Evolutionary conservation across 2,329 filamentous ascomycete genomes (phyloP).

Genomic region (Stenocarpella maydis): DNA sequence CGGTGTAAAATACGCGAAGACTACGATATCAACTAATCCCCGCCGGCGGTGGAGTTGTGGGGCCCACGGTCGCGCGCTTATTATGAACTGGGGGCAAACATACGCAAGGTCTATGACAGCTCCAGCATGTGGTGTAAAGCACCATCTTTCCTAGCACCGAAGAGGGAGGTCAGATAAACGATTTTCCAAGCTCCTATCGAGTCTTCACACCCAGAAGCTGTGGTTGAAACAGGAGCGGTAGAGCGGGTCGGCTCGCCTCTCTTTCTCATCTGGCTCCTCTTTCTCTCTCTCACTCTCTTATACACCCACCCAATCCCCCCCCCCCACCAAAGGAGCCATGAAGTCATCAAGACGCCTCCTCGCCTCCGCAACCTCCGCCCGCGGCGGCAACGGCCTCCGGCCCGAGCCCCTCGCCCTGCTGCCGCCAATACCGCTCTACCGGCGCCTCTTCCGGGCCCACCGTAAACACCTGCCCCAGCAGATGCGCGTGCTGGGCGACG

Average conservation of each 20-base stretch:
- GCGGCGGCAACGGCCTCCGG: conserved; percentile 47
- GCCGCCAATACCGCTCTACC: conserved; percentile 88
- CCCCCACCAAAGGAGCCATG: conserved; percentile 28
- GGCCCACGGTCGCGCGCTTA: neutral
- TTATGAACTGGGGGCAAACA: neutral
- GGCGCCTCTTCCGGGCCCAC: conserved; percentile 86
- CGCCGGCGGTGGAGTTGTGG: neutral
- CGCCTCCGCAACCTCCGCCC: conserved; percentile 48
- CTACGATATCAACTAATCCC: neutral
- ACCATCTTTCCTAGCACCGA: neutral
- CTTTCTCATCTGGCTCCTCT: neutral
- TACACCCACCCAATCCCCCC: too few relatives aligned
- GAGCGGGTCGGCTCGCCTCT: neutral
- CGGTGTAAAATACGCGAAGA: neutral
- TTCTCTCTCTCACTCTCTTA: too few relatives aligned
- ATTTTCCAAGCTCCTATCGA: neutral
- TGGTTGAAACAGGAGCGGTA: neutral
- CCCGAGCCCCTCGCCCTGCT: conserved; percentile 71
- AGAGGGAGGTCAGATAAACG: neutral
- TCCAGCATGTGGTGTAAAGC: neutral
- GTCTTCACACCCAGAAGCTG: neutral
- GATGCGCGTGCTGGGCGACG: conserved; percentile 84
- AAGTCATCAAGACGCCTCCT: conserved; percentile 38
- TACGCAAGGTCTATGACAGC: conserved; percentile 21
- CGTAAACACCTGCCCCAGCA: conserved; percentile 78